Conservation (phyloP, 2,329 filamentous ascomycete species). For the Aspergillus sp. region DNA sequence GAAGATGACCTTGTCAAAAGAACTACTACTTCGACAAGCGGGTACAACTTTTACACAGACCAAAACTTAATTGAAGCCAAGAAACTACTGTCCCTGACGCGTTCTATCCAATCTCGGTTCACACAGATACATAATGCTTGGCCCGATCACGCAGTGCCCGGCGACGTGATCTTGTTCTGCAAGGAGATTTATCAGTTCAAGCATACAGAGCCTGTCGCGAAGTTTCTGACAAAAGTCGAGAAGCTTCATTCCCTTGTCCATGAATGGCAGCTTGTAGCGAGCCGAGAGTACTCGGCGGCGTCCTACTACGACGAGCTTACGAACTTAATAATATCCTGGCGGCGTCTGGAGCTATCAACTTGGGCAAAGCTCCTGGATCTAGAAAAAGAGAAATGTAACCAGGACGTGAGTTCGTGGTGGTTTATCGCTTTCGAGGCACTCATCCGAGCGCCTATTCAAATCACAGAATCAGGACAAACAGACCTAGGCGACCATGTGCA, state of each 20-base stretch:
- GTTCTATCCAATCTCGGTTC: constrained; percentile 71
- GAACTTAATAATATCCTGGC: constrained; percentile 80
- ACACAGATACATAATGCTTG: constrained; percentile 62
- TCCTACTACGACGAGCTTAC: constrained; percentile 76
- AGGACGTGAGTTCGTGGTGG: constrained; percentile 89
- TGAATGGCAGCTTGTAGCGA: constrained; percentile 94
- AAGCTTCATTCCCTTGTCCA: constrained; percentile 82
- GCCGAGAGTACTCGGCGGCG: constrained; percentile 70
- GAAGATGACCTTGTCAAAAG: constrained; percentile 59
- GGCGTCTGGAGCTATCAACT: constrained; percentile 84
- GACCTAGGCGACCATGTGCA: constrained; percentile 64
- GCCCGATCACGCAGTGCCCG: constrained; percentile 75
- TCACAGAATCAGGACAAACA: constrained; percentile 59
- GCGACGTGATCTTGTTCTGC: constrained; percentile 74
- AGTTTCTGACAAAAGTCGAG: constrained; percentile 81
- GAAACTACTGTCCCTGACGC: constrained; percentile 68
- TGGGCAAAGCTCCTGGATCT: constrained; percentile 88
- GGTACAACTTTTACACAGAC: constrained; percentile 89
- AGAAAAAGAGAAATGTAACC: constrained; percentile 72
- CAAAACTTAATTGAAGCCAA: constrained; percentile 73
- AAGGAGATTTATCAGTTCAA: constrained; percentile 72
- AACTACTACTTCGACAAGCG: constrained; percentile 39
- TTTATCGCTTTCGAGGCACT: constrained; percentile 93
- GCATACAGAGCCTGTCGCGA: constrained; percentile 80
- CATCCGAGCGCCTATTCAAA: constrained; percentile 69